Percentiles rank a stretch among this genome's conserved stretches.
Evolutionary conservation across 1,284 basidiomycete species (phyloP).

Genomic region (Rhodotorula sp.): DNA sequence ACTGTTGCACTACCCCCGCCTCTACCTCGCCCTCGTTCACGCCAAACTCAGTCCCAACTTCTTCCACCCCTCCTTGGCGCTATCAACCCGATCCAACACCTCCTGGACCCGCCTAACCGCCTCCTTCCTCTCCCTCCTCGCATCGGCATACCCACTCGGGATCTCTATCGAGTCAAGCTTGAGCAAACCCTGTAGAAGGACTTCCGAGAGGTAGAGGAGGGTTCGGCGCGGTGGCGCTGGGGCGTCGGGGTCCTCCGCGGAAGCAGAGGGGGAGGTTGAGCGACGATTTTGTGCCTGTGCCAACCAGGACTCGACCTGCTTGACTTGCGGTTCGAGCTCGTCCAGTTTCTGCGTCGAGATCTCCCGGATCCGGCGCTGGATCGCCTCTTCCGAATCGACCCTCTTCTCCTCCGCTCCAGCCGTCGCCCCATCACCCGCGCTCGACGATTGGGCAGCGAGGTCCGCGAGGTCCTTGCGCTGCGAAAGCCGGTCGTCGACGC

Average conservation of each 20-base stretch:
- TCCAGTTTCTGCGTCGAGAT: conserved; percentile 20
- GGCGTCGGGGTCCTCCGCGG: conserved; percentile 27
- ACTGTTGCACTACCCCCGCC: not conserved
- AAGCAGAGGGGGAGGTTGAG: conserved; percentile 44
- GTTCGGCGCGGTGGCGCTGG: conserved; percentile 52
- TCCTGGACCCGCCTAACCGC: conserved; percentile 67
- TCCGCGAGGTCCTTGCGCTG: conserved; percentile 28
- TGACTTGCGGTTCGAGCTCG: conserved; percentile 56
- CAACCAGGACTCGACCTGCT: conserved; percentile 50
- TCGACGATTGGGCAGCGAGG: conserved; percentile 8
- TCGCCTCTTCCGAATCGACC: conserved; percentile 24
- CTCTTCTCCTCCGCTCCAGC: conserved; percentile 8
- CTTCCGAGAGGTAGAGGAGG: conserved; percentile 57
- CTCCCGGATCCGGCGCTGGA: conserved; percentile 20
- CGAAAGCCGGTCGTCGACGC: conserved; percentile 33
- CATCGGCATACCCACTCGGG: conserved; percentile 67
- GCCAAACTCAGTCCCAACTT: conserved; percentile 30
- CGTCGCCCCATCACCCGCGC: not conserved
- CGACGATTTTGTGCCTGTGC: conserved; percentile 6
- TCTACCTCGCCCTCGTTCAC: not conserved
- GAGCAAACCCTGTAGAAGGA: conserved; percentile 68
- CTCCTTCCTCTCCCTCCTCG: conserved; percentile 66
- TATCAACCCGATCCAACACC: conserved; percentile 59
- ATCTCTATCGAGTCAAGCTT: conserved; percentile 68
- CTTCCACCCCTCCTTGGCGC: conserved; percentile 51